Base-by-base conservation (phyloP, 139 green algal species). In the Zygnema circumcarinatum region DNA sequence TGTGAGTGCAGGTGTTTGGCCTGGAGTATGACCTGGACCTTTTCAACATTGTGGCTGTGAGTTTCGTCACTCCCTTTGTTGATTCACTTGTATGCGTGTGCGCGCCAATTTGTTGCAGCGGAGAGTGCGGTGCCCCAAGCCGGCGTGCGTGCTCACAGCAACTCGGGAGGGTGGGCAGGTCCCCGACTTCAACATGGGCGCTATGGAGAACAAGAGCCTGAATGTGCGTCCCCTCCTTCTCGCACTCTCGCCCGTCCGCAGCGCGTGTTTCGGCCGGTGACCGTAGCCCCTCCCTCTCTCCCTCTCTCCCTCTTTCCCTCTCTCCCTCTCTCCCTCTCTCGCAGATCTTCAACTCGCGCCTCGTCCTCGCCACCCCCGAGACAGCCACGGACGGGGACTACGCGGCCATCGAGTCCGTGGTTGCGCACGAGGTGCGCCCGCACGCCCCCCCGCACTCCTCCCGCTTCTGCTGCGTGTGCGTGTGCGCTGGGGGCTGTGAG, bases 161-260 rank as follows among this genome's bases (percentile, higher is more conserved):
- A n/a, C n/a, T n/a, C n/a, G n/a, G n/a, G n/a, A n/a, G n/a, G n/a
- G n/a, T n/a, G n/a, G n/a, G 54, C 79, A 86, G 79, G 79, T 92
- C 35, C 91, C 93, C 11, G 92, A 94, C 74, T 94, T 94, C 83
- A 94, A 92, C 88, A 91, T 98, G 96, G 96, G 96, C 7, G 96
- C 96, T 36, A 98, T 98, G 96, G 96, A 99, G 93, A 99, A 99
- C 95, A 99, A 99, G 92, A 94, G 84, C 0, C 95, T 99, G n/a
- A 99, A 99, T 93, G 94, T 92, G 2, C 54, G 20, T 22, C 33
- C 16, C 11, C 35, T 83, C 16, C 22, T 75, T 11, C 36, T 83
- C n/a, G n/a, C n/a, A n/a, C n/a, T n/a, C n/a, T n/a, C n/a, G n/a
- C n/a, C n/a, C 33, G 21, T 20, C 72, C 25, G 72, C 72, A 69